Evolutionary conservation across 2,329 filamentous ascomycete genomes (phyloP), one percentile per base, ranked within the genome.

Genomic region (Pseudogymnoascus sp.): DNA sequence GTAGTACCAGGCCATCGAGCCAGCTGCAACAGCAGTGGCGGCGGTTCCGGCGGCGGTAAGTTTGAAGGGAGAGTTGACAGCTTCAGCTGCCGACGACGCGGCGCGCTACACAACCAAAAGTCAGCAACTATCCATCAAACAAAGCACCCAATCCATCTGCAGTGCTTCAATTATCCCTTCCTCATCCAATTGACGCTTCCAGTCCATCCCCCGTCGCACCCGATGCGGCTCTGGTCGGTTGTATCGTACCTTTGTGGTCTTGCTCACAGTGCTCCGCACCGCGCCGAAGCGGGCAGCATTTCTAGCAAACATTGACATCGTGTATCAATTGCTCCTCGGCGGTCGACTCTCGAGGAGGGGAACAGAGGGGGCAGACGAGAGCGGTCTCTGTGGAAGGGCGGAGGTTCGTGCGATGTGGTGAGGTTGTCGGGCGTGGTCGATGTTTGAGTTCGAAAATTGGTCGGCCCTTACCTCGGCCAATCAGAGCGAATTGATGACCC

Each of bases 1-100:
- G 78, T 93, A 96, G 81, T 97, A 97, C 92, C 92, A 97, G 70
- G 90, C 92, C 72, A 93, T 86, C 69, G 93, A 93, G 71, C 92
- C 92, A 77, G 90, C 81, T 71, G 93, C 91, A 73, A 92, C 83
- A 71, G 88, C 86, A 70, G 92, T 96, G 70, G 94, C 92, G 74
- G 89, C 90, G 72, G 86, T 85, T 73, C 90, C 91, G 74, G 92
- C 89, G 71, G 92, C 82, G 78, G 93, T 97, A 77, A 94, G 82
- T 78, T 87, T 87, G 77, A 89, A 87, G 71, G 89, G 82, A 71
- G 90, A 88, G 74, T 87, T 85, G 75, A 86, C 81, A 75, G 84
- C 81, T 75, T 88, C 84, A 75, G 85, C 81, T 77, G 88, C 75
- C 70, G 82, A 78, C 72, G 91, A 93, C 66, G 83, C 80, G 69